Base-by-base conservation (phyloP, 1,139 yeast genomes). In the Debaryomycetaceae sp. region DNA sequence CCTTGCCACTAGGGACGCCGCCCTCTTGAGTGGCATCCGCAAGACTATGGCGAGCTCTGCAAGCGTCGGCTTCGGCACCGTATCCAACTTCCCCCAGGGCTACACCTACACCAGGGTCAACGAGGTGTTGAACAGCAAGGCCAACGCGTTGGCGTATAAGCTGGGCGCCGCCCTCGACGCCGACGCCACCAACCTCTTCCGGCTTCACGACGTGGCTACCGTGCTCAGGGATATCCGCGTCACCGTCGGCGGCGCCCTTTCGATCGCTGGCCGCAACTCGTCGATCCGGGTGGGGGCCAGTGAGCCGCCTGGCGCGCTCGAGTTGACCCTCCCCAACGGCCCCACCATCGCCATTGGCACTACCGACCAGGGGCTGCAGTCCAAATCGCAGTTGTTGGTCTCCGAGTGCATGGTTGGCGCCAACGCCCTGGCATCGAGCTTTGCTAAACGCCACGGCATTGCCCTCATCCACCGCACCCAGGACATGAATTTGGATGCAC, bases 361-460 rank as follows among this genome's bases (percentile, higher is more conserved):
- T 18, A 26, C 30, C 5, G 18, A 18, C 21, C 58, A 53, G 32
- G 42, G 41, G 26, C 21, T 25, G 9, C 42, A 41, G 20, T 56
- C 61, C 9, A 51, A 56, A 29, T 76, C 88, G 0, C 74, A 70
- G 27, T 44, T 60, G 3, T 56, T 89, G 18, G 96, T 89, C 3
- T 72, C 91, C 0, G 94, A 88, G 49, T 56, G 83, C 34, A 89
- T 89, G 97, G 71, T 89, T 19, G 58, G 74, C 28, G 85, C 93
- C 2, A 88, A 88, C 50, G 61, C 70, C 18, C 56, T 79, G 2
- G 70, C 79, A 2, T 89, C 89, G 0, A 41, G 51, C 2, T 75
- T 63, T 44, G 75, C 83, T 10, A 25, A 41, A 5, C 44, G 56
- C 12, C 54, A 71, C 21, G 45, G 58, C 0, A 69, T 83, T 7